phyloP scores from a whole-genome alignment of 192 early-diverging fungal species.

The Backusella parvicylindrica region DNA sequence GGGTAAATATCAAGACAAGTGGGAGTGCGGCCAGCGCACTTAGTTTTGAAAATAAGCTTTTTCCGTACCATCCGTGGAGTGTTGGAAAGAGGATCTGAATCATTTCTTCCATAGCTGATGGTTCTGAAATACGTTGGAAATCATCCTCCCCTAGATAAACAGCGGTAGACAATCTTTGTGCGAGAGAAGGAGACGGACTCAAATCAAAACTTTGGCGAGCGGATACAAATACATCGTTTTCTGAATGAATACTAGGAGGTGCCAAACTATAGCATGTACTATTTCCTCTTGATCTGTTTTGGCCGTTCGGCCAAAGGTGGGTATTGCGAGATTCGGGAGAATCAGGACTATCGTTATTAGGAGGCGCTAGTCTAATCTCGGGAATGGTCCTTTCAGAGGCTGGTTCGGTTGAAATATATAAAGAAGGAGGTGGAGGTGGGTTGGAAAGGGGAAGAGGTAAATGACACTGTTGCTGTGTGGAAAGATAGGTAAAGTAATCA shows the following conservation, averaged over 20 bases:
- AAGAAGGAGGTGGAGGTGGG: neutral
- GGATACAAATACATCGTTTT: neutral
- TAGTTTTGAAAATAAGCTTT: slow-evolving; percentile 42
- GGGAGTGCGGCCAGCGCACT: slow-evolving; percentile 49
- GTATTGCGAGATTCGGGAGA: neutral
- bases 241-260: neutral
- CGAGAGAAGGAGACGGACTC: slow-evolving; percentile 2
- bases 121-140: neutral
- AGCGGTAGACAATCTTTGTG: neutral
- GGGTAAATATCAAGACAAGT: slow-evolving; percentile 44
- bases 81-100: slow-evolving; percentile 49
- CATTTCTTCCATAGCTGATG: slow-evolving; percentile 14
- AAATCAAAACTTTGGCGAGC: slow-evolving; percentile 6
- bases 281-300: neutral
- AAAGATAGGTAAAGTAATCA: slow-evolving; percentile 13
- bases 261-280: neutral
- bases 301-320: neutral
- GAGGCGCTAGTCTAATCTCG: slow-evolving; percentile 17
- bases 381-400: slow-evolving; percentile 6
- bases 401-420: neutral
- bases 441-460: neutral
- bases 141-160: neutral
- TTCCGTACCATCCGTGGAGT: slow-evolving; percentile 48
- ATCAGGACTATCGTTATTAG: neutral
- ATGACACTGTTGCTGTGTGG: neutral